These are phyloP conservation scores for Fusarium pininemorale DNA, from an alignment of 2,329 filamentous ascomycete genomes.

Conservation along the genomic window DNA sequence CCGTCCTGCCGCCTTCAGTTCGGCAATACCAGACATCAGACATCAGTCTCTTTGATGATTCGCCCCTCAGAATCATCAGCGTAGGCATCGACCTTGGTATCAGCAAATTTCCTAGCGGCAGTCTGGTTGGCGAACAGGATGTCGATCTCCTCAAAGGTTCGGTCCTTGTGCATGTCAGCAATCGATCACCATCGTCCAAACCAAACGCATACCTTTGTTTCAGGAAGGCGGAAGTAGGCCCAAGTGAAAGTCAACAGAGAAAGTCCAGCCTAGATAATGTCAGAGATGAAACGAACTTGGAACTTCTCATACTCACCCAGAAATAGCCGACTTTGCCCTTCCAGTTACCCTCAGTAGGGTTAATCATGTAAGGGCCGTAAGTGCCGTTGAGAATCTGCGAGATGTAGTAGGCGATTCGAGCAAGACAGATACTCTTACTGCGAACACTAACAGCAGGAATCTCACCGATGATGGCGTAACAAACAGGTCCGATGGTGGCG, in stretches of 20 bases:
- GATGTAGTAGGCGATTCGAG: slow-evolving; percentile 45
- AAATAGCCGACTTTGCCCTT: slow-evolving; percentile 50
- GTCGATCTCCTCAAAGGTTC: slow-evolving; percentile 48
- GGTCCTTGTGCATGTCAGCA: neutral
- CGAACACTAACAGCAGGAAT: slow-evolving; percentile 53
- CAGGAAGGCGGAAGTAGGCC: slow-evolving; percentile 49
- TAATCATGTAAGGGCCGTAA: slow-evolving; percentile 47
- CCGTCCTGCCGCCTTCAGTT: accelerated
- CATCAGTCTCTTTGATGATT: neutral
- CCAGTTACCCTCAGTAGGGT: slow-evolving; percentile 47
- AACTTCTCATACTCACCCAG: neutral
- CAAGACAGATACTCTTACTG: slow-evolving; percentile 54
- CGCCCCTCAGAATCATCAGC: neutral
- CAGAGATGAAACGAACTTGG: accelerated
- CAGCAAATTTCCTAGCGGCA: slow-evolving; percentile 48
- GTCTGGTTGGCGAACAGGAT: slow-evolving; percentile 47
- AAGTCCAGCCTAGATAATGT: slow-evolving; percentile 32
- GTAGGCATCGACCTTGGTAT: slow-evolving; percentile 7
- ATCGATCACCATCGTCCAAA: accelerated
- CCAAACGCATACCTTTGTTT: slow-evolving; percentile 32
- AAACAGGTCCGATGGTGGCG: slow-evolving; percentile 55
- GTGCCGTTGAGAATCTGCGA: slow-evolving; percentile 44
- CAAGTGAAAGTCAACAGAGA: slow-evolving; percentile 41
- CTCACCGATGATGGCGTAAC: slow-evolving; percentile 55
- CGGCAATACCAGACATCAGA: neutral